These are phyloP conservation scores for Leccinellum rugosiceps DNA, from an alignment of 768 basidiomycete genomes.

Conservation along the genomic window DNA sequence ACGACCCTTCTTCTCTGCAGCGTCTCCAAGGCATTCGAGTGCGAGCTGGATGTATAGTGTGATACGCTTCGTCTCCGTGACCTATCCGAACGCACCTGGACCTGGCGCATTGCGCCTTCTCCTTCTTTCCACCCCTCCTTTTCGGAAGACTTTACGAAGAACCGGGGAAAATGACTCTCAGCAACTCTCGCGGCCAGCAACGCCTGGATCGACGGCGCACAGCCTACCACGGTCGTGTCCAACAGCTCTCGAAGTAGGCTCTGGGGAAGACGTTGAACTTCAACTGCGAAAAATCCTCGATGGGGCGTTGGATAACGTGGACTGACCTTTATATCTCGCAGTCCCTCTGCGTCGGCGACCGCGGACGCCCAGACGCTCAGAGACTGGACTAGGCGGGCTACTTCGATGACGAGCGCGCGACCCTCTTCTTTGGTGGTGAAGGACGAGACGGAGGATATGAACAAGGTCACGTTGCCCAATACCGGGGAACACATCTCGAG, in stretches of 20 bases:
- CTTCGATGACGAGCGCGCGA: slow-evolving; percentile 19
- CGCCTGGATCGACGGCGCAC: slow-evolving; percentile 38
- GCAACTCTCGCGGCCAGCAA: slow-evolving; percentile 48
- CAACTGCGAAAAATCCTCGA: not conserved
- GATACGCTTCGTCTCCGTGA: not conserved
- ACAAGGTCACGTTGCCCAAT: slow-evolving; percentile 8
- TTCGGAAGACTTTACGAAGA: slow-evolving; percentile 34
- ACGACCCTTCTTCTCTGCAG: slow-evolving; percentile 1
- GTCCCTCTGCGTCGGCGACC: not conserved
- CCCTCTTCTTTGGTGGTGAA: slow-evolving; percentile 13
- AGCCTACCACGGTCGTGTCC: slow-evolving; percentile 35
- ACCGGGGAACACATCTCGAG: slow-evolving; percentile 21
- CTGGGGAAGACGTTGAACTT: slow-evolving; percentile 17
- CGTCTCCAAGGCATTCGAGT: slow-evolving; percentile 33
- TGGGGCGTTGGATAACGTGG: not conserved
- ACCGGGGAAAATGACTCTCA: slow-evolving; percentile 42
- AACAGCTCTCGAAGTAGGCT: slow-evolving; percentile 30
- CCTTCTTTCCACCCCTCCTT: slow-evolving; percentile 40
- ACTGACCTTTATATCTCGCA: slow-evolving; percentile 21
- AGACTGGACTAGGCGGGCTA: slow-evolving; percentile 13
- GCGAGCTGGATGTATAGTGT: slow-evolving; percentile 22
- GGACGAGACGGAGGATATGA: slow-evolving; percentile 18
- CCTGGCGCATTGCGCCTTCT: slow-evolving; percentile 33
- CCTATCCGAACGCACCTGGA: slow-evolving; percentile 37
- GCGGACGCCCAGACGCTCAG: slow-evolving; percentile 16